Evolutionary conservation across 1,284 basidiomycete species (phyloP).

Genomic region (Ganoderma resinaceum): DNA sequence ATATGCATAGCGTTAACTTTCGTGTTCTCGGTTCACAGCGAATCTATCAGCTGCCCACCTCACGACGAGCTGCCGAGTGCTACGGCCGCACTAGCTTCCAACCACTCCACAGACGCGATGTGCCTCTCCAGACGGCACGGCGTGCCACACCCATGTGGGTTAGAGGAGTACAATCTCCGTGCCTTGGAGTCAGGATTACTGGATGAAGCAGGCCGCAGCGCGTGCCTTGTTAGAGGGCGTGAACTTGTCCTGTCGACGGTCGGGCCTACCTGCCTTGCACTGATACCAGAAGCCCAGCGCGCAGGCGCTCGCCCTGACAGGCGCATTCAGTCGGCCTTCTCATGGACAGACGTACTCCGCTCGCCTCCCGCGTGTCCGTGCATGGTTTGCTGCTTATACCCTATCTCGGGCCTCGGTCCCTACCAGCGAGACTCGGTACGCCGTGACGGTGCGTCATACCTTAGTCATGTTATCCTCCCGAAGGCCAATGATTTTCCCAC

Average conservation of each 20-base stretch:
- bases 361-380: constrained; percentile 9
- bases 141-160: constrained; percentile 1
- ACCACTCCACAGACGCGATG: constrained; percentile 2
- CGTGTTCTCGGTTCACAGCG: neutral
- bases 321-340: neutral
- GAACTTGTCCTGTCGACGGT: neutral
- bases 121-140: neutral
- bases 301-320: constrained; percentile 3
- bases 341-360: constrained; percentile 4
- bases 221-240: constrained; percentile 1
- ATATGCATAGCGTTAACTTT: neutral
- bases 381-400: constrained; percentile 13
- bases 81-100: constrained; percentile 8
- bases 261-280: constrained; percentile 3
- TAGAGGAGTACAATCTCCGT: constrained; percentile 12
- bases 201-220: neutral
- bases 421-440: neutral
- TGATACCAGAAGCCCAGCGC: constrained; percentile 8
- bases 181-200: neutral
- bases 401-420: constrained; percentile 8
- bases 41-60: neutral
- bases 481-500: neutral
- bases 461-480: neutral
- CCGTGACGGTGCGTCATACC: neutral
- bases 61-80: neutral